Evolutionary conservation across 352 stramenopile species (phyloP).

Genomic region (Achlya hypogyna): DNA sequence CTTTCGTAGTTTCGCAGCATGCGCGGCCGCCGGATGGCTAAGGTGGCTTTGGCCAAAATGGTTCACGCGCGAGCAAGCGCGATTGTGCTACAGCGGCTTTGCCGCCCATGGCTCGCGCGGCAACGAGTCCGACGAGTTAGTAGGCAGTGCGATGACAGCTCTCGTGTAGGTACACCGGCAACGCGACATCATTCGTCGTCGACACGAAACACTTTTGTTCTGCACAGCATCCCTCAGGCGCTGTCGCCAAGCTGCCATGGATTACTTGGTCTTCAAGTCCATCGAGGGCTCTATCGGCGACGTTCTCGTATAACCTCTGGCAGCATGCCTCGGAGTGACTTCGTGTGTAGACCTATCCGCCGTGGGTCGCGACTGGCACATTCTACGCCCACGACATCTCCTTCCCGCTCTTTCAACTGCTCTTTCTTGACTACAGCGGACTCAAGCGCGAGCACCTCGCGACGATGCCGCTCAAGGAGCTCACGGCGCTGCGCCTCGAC

Average conservation of each 20-base stretch:
- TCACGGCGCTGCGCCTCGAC: slow-evolving; percentile 4
- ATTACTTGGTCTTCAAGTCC: slow-evolving; percentile 13
- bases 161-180: slow-evolving; percentile 8
- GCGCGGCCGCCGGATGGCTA: background rate
- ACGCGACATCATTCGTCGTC: background rate
- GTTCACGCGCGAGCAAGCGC: background rate
- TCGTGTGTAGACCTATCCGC: slow-evolving; percentile 8
- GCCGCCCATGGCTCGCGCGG: background rate
- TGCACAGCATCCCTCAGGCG: background rate
- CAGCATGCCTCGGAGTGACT: background rate
- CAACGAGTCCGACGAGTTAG: background rate
- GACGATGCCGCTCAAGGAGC: background rate
- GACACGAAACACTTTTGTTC: background rate
- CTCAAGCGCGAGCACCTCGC: slow-evolving; percentile 9
- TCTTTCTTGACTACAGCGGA: slow-evolving; percentile 18
- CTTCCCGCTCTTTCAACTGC: slow-evolving; percentile 16
- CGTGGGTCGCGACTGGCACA: background rate
- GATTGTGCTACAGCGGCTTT: background rate
- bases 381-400: slow-evolving; percentile 6
- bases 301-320: slow-evolving; percentile 1
- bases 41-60: background rate
- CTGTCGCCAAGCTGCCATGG: background rate
- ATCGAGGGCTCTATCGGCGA: slow-evolving; percentile 15
- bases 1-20: background rate
- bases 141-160: background rate